Conservation (phyloP, 1,139 yeast genomes). For the Suhomyces yuchorum region DNA sequence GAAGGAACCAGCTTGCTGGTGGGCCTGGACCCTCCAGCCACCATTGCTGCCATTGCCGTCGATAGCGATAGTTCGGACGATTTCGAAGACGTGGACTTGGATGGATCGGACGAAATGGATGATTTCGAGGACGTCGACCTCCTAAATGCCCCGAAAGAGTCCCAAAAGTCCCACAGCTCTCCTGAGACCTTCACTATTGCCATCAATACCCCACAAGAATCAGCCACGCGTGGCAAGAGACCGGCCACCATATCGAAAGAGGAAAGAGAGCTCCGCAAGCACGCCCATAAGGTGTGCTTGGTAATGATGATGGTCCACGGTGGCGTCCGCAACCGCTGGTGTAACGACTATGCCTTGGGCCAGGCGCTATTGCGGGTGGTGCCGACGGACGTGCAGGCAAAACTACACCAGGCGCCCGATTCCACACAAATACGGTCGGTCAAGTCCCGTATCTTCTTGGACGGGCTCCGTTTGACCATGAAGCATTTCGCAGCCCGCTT, state of each 20-base stretch:
- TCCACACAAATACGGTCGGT: conserved; percentile 24
- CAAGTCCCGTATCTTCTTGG: conserved; percentile 71
- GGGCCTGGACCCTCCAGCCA: background rate
- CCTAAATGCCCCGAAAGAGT: background rate
- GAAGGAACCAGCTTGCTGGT: background rate
- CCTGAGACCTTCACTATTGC: conserved; percentile 30
- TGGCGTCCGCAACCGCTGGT: conserved; percentile 70
- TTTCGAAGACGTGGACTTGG: conserved; percentile 4
- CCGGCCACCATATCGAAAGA: conserved; percentile 49
- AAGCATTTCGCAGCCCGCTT: conserved; percentile 63
- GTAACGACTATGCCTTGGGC: conserved; percentile 53
- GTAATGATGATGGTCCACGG: conserved; percentile 67
- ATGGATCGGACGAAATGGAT: conserved; percentile 2
- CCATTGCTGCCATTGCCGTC: background rate
- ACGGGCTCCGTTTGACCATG: conserved; percentile 69
- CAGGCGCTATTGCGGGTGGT: conserved; percentile 44
- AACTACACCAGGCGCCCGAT: conserved; percentile 47
- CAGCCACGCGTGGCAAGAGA: conserved; percentile 16
- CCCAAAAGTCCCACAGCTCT: background rate
- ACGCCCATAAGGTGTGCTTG: conserved; percentile 63
- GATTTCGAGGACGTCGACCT: conserved; percentile 39
- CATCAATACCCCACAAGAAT: conserved; percentile 20
- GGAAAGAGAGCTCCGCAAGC: conserved; percentile 53
- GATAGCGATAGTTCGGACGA: conserved; percentile 16
- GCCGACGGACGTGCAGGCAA: conserved; percentile 43